These are phyloP conservation scores for Geranium incanum DNA, from an alignment of 441 rosid genomes.

Conservation along the genomic window DNA sequence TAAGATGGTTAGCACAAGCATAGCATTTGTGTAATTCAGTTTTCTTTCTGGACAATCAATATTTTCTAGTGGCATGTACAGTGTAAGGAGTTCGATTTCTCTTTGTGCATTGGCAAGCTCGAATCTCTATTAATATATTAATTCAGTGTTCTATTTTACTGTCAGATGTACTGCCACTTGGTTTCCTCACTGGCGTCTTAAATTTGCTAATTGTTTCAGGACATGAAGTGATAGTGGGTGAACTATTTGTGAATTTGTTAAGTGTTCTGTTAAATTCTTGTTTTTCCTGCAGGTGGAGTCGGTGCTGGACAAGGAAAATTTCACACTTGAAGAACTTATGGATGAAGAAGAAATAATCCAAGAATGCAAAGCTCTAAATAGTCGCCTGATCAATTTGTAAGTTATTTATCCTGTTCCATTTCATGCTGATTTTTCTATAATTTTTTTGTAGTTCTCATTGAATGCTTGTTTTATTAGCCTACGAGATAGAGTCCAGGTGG, in stretches of 20 bases:
- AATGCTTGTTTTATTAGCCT: background rate
- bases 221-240: too few species aligned
- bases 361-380: slow-evolving; percentile 28
- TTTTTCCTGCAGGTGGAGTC: slow-evolving; percentile 22
- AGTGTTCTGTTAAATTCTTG: background rate
- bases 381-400: slow-evolving; percentile 26
- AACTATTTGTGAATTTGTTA: background rate
- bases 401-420: background rate
- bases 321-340: slow-evolving; percentile 26
- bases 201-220: background rate
- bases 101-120: background rate
- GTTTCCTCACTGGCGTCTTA: too few species aligned
- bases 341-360: slow-evolving; percentile 30
- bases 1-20: background rate
- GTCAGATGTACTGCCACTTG: too few species aligned
- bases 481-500: slow-evolving; percentile 66
- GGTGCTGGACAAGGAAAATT: slow-evolving; percentile 23
- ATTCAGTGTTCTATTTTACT: too few species aligned
- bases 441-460: background rate
- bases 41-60: background rate
- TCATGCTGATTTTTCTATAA: background rate
- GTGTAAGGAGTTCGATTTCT: background rate
- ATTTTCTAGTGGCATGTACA: background rate
- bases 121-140: background rate
- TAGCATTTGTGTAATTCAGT: background rate